Base-by-base conservation (phyloP, 2,329 filamentous ascomycete species). In the Botrytis paeoniae region DNA sequence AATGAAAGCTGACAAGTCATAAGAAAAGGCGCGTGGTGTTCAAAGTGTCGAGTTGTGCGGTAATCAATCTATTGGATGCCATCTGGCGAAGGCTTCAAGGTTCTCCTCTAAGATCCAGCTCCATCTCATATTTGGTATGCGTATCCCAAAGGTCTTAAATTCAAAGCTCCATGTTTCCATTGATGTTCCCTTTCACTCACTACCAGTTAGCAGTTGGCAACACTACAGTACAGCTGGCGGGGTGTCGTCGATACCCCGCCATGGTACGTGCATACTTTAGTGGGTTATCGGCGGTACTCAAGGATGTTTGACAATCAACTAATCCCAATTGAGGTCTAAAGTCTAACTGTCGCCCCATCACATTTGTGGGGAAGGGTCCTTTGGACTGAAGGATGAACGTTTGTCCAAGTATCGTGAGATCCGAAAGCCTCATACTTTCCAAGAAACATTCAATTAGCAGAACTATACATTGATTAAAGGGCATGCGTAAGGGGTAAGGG, bases 1-100 rank as follows among this genome's bases (percentile, higher is more conserved):
- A 71, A 71, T 43, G 60, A 71, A 71, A 71, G 59, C 45, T 51
- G 69, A 71, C 69, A 54, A 65, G 69, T 71, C 69, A 71, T 71
- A 71, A 65, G 69, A 65, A 39, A n/a, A 71, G 41, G 69, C 60
- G 69, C 43, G 69, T 71, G 69, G 59, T 54, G 43, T 57, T 57
- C 25, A 14, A 48, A 51, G 32, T 12, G 32, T 66, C 22, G 37
- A 41, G 18, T 57, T 14, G 18, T 57, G 48, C 35, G 48, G 43
- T 25, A 10, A 63, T 18, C 29, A 70, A 37, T 43, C 39, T 39
- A 37, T 63, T 63, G 57, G 41, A 68, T 57, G 37, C 16, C 9
- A 41, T 41, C 29, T 57, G 37, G 4, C 39, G 48, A 57, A 68
- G 25, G 65, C 8, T 68, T 25, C 25, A 68, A 68, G 48, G 48